Evolutionary conservation across 2,329 filamentous ascomycete species (phyloP), one percentile per base, ranked within the genome.

Genomic region (Pseudogymnoascus sp.): DNA sequence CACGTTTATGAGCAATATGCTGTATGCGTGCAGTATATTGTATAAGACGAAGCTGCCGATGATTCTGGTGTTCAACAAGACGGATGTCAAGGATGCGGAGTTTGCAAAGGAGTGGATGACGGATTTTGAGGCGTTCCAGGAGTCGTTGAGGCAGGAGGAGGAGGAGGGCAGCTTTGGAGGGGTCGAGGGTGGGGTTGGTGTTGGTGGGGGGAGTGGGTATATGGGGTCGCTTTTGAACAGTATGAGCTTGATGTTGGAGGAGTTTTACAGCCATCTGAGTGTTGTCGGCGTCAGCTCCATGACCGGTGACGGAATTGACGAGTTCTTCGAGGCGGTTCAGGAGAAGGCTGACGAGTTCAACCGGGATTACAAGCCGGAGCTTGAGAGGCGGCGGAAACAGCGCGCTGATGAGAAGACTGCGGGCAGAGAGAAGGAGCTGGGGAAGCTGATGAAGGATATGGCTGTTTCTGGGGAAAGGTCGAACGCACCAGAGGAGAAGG

Each of bases 101-200:
- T 96, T 96, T 72, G 95, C 93, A 1, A 95, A 93, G 77, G 92
- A 97, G 73, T 99, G 96, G 95, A 99, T 99, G 95, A 96, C 93
- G 5, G 93, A 99, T 75, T 99, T 97, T 72, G 95, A 99, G 68
- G 87, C 90, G 0, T 99, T 99, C 78, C 95, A 97, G 74, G 85
- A 85, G 15, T 93, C 96, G 0, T 80, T 99, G 53, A 84, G 85
- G 59, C 79, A 84, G 26, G 95, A 97, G 72, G 91, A 97, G 74
- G 86, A 89, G 63, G 81, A 83, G 7, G 91, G 92, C 53, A 86
- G 84, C 0, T 89, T 92, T 71, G 90, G 89, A 11, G 87, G 88
- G 13, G 81, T 83, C 29, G 76, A 77, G 15, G 78, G 82, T 44
- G 83, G 83, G 7, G 74, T 82, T 64, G 56, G 56, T 26, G 35